Evolutionary conservation across 305 asterid species (phyloP).

Genomic region (Coffea humblotiana): DNA sequence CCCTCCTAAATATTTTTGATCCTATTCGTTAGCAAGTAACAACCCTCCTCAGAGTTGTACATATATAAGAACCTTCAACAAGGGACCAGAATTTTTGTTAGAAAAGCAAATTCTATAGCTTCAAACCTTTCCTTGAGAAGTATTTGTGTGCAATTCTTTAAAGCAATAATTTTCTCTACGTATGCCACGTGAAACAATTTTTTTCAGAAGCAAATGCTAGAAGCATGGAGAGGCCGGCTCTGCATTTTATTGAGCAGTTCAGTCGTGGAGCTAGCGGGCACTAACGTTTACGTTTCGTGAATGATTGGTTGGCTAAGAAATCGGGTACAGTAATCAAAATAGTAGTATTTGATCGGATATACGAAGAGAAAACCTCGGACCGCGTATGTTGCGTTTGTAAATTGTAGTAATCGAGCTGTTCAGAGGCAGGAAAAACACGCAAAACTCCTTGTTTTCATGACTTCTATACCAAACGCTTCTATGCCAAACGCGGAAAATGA

Average conservation of each 20-base stretch:
- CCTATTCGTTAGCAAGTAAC: constrained; percentile 6
- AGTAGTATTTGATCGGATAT: not conserved
- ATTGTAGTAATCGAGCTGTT: not conserved
- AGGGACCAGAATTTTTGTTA: not conserved
- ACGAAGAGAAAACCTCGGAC: constrained; percentile 10
- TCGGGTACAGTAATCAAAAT: not conserved
- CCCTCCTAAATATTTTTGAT: not conserved
- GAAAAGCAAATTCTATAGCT: not conserved
- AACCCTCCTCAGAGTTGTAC: not conserved
- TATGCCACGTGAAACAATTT: constrained; percentile 1
- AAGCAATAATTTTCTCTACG: not conserved
- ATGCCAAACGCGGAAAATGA: not conserved
- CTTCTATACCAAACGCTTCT: not conserved
- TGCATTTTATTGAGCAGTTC: not conserved
- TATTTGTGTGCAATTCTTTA: not conserved
- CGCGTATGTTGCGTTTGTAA: not conserved
- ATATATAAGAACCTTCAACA: not conserved
- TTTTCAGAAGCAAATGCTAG: not conserved
- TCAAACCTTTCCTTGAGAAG: not conserved
- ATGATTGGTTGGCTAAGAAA: not conserved
- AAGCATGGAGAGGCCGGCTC: not conserved
- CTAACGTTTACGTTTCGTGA: constrained; percentile 12
- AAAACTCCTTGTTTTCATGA: not conserved
- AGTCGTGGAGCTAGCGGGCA: not conserved
- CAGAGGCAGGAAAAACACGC: not conserved